Evolutionary conservation across 1,139 yeast genomes (phyloP), one percentile per base, ranked within the genome.

Genomic region (Candida sp.): DNA sequence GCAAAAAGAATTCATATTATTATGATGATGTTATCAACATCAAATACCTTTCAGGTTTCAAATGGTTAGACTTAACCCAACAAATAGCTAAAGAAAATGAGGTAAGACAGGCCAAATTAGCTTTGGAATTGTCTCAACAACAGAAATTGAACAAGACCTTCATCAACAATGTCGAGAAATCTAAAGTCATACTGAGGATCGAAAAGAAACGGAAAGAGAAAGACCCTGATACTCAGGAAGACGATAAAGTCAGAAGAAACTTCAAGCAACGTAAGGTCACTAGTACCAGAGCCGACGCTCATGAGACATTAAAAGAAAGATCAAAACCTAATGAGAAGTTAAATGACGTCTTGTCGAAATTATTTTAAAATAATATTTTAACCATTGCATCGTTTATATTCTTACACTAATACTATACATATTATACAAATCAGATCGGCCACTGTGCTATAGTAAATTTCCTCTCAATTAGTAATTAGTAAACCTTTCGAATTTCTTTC

Each of bases 61-160:
- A 95, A 59, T 93, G 99, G 99, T 75, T 84, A 47, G 96, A 95
- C 56, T 73, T 93, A 58, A 90, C 98, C 1, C 96, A 87, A 60
- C 97, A 93, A 60, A 87, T 93, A 52, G 91, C 97, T 5, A 81
- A 81, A 56, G 99, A 93, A 64, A 85, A 87, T 52, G 97, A 91
- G 61, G 76, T 86, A 36, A 81, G 97, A 65, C 96, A 89, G 58
- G 82, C 93, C 44, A 89, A 88, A 65, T 72, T 93, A 57, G 83
- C 91, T 44, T 78, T 95, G 50, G 98, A 95, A 63, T 79, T 93
- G 38, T 80, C 95, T 1, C 97, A 88, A 62, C 97, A 95, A 43
- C 86, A 84, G 48, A 85, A 87, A 55, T 77, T 91, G 63, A 91
- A 90, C 66, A 88, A 89, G 66, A 79, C 84, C 22, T 95, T 85